Evolutionary conservation across 768 basidiomycete species (phyloP).

Genomic region (Hygrophorus russula): DNA sequence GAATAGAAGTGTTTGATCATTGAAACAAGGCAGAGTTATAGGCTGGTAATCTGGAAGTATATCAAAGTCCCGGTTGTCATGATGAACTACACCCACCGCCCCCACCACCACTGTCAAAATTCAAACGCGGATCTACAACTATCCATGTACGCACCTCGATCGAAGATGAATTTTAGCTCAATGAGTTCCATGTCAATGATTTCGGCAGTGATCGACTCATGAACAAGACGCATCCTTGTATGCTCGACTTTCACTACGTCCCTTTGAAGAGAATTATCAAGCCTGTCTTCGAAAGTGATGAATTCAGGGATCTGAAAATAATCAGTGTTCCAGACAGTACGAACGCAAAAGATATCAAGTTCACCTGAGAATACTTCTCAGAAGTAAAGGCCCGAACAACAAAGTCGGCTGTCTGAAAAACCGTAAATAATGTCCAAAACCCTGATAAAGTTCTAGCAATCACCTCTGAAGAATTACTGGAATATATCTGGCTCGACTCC

Average conservation of each 20-base stretch:
- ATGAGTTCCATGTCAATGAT: slow-evolving; percentile 75
- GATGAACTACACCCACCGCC: slow-evolving; percentile 37
- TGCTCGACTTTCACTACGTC: slow-evolving; percentile 78
- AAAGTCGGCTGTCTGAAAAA: slow-evolving; percentile 60
- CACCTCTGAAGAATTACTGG: slow-evolving; percentile 73
- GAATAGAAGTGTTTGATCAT: slow-evolving; percentile 61
- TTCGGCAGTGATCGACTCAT: slow-evolving; percentile 61
- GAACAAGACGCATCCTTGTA: slow-evolving; percentile 70
- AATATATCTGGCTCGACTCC: slow-evolving; percentile 73
- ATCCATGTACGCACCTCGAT: slow-evolving; percentile 39
- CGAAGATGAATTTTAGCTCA: slow-evolving; percentile 75
- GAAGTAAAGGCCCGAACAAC: slow-evolving; percentile 64
- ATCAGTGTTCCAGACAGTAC: slow-evolving; percentile 1
- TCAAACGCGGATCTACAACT: background rate
- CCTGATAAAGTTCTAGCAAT: slow-evolving; percentile 6
- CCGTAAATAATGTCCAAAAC: slow-evolving; percentile 1
- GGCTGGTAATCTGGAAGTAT: slow-evolving; percentile 78
- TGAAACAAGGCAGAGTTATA: slow-evolving; percentile 32
- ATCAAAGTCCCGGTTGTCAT: slow-evolving; percentile 80
- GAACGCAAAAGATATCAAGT: background rate
- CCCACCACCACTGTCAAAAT: background rate
- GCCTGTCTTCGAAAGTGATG: slow-evolving; percentile 63
- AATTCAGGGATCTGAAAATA: slow-evolving; percentile 70
- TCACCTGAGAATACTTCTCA: slow-evolving; percentile 79
- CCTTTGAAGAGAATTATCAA: slow-evolving; percentile 79